phyloP scores from a whole-genome alignment of 306 rosid species.

The Medicago ruthenica region DNA sequence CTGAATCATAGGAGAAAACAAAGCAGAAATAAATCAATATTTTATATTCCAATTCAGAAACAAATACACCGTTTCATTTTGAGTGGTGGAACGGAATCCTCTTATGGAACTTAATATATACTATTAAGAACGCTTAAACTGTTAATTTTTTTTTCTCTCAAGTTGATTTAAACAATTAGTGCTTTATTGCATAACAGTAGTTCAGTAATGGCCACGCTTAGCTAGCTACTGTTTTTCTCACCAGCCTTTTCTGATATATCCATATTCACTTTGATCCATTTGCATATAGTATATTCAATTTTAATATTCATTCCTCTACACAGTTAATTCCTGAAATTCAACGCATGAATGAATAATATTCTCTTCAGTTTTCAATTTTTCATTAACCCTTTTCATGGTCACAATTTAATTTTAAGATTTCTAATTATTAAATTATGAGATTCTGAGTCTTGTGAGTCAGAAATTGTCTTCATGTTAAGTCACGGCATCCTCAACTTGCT shows the following conservation, averaged over 20 bases:
- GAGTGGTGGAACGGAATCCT: too few species aligned
- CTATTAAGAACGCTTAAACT: background rate
- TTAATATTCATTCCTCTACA: slow-evolving; percentile 28
- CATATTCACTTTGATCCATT: slow-evolving; percentile 4
- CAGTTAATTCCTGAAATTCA: slow-evolving; percentile 42
- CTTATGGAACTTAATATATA: background rate
- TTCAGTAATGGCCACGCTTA: background rate
- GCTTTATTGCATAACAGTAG: slow-evolving; percentile 1
- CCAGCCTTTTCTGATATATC: background rate
- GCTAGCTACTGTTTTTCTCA: background rate
- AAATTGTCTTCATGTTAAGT: slow-evolving; percentile 57
- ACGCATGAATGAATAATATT: slow-evolving; percentile 47
- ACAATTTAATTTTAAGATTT: slow-evolving; percentile 38
- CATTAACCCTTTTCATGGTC: slow-evolving; percentile 37
- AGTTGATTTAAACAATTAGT: background rate
- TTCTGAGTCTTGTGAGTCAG: slow-evolving; percentile 81
- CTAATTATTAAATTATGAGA: slow-evolving; percentile 48
- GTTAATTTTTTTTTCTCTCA: slow-evolving; percentile 13
- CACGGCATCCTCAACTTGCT: slow-evolving; percentile 55
- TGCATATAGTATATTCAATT: background rate
- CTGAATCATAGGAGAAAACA: background rate
- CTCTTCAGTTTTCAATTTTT: slow-evolving; percentile 36
- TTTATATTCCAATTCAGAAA: too few species aligned
- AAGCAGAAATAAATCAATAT: too few species aligned
- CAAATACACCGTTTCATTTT: too few species aligned